Evolutionary conservation across 805 yeast genomes (phyloP).

Genomic region (Dipodascopsis uninucleata): DNA sequence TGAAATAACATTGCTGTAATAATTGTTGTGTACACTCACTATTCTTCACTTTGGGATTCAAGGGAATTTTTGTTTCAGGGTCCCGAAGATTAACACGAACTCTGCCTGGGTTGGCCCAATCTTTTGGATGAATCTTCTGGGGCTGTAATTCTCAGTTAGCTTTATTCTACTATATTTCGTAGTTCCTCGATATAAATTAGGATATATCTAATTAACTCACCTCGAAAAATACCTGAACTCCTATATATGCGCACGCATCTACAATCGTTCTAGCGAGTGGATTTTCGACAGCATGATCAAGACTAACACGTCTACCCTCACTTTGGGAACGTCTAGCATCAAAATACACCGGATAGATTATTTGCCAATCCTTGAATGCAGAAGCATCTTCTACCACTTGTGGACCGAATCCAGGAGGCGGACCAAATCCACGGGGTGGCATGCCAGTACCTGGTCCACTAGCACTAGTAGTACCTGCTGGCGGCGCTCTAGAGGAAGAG

Average conservation of each 20-base stretch:
- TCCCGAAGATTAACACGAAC: conserved; percentile 69
- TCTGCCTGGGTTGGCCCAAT: conserved; percentile 96
- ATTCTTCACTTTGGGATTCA: conserved; percentile 38
- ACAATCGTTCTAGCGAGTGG: conserved; percentile 81
- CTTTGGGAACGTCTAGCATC: conserved; percentile 69
- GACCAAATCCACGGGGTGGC: conserved; percentile 45
- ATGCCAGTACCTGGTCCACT: conserved; percentile 57
- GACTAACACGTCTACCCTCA: conserved; percentile 79
- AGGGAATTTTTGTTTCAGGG: conserved; percentile 41
- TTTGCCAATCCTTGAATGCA: conserved; percentile 59
- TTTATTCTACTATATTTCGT: conserved; percentile 27
- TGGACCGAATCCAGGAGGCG: conserved; percentile 36
- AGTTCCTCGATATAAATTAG: neutral
- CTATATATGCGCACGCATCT: conserved; percentile 55
- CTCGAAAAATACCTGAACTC: conserved; percentile 38
- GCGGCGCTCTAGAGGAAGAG: conserved; percentile 55
- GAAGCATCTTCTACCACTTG: conserved; percentile 46
- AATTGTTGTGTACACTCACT: conserved; percentile 32
- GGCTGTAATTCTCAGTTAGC: conserved; percentile 48
- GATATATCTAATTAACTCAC: conserved; percentile 30
- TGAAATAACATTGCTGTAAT: neutral
- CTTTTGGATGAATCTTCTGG: conserved; percentile 90
- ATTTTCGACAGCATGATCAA: conserved; percentile 68
- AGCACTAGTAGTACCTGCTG: no score
- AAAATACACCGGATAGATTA: conserved; percentile 89